Conservation (phyloP, 2,329 filamentous ascomycete genomes). For the Beauveria sp. region DNA sequence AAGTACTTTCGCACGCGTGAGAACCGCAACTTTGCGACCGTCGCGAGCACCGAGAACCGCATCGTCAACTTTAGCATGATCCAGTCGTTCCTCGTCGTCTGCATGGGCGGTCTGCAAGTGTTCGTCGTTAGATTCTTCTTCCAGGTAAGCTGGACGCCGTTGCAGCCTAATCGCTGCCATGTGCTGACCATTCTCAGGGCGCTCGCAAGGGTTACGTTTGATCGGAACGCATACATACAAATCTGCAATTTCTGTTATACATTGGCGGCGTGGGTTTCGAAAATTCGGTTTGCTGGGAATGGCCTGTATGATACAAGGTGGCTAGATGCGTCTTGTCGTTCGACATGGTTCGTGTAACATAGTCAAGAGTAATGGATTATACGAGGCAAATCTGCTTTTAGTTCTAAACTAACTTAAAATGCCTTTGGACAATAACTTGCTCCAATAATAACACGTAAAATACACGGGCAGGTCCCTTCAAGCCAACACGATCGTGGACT, state of each 20-base stretch:
- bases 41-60: conserved; percentile 86
- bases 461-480: background rate
- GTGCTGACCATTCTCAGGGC: conserved; percentile 34
- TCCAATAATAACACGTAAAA: background rate
- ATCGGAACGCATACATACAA: conserved; percentile 22
- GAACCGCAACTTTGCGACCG: conserved; percentile 98
- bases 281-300: conserved; percentile 20
- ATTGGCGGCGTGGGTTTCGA: conserved; percentile 23
- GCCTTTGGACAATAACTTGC: background rate
- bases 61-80: conserved; percentile 98
- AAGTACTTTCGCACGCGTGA: conserved; percentile 99
- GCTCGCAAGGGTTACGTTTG: conserved; percentile 63
- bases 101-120: conserved; percentile 93
- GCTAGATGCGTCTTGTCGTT: background rate
- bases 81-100: conserved; percentile 83
- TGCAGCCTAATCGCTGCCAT: background rate
- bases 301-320: conserved; percentile 22
- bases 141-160: conserved; percentile 50
- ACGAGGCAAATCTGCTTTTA: background rate
- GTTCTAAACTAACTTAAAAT: background rate
- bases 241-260: conserved; percentile 19
- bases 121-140: conserved; percentile 99
- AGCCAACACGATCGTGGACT: background rate
- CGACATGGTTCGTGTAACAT: background rate
- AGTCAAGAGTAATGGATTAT: conserved; percentile 10